Conservation (phyloP, 345 rosid genomes). For the Eucalyptus regnans region DNA sequence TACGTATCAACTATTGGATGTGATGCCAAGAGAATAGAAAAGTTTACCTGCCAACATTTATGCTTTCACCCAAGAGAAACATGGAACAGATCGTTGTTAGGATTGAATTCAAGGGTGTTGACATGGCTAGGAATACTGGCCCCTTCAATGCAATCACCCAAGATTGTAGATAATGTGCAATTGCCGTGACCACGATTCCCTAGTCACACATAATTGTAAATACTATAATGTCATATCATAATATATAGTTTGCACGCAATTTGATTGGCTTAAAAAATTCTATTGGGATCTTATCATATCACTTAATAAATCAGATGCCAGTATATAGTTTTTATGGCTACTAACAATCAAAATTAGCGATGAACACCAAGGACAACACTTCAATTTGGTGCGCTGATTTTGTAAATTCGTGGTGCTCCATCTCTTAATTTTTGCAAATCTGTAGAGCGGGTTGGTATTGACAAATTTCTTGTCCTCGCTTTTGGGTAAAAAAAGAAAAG, state of each 20-base stretch:
- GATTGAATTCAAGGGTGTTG: conserved; percentile 50
- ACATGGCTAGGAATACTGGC: conserved; percentile 74
- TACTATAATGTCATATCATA: background rate
- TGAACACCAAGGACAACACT: background rate
- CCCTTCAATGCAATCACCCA: conserved; percentile 78
- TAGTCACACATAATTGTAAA: background rate
- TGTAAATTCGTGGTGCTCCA: too few species aligned
- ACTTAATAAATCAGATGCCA: fast-evolving
- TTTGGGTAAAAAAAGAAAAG: too few species aligned
- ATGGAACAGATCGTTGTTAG: conserved; percentile 50
- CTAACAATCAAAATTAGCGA: background rate
- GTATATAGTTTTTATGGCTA: background rate
- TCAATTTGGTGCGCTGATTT: background rate
- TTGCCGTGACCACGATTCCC: conserved; percentile 73
- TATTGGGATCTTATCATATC: background rate
- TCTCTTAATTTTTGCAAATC: too few species aligned
- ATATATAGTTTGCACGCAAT: background rate
- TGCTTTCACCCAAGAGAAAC: conserved; percentile 46
- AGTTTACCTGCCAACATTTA: conserved; percentile 57
- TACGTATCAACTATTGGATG: too few species aligned
- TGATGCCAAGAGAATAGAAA: background rate
- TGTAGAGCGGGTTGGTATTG: too few species aligned
- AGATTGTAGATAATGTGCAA: conserved; percentile 65
- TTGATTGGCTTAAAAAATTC: background rate
- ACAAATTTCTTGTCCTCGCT: background rate